Conservation (phyloP, 345 rosid genomes). For the Viola odorata region DNA sequence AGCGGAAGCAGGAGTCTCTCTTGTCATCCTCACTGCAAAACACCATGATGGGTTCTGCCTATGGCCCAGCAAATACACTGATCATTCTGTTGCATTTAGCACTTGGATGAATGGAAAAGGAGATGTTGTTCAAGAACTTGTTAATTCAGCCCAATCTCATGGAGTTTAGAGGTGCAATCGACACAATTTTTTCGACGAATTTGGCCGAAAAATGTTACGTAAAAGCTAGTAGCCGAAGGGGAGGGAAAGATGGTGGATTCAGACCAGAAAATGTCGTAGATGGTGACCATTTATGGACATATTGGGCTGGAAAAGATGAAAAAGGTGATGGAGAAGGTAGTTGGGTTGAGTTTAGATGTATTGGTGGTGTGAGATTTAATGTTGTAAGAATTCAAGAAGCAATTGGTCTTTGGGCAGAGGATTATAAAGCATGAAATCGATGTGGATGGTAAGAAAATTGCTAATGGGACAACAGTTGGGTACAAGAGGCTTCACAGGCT, state of each 20-base stretch:
- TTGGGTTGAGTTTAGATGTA: slow-evolving; percentile 44
- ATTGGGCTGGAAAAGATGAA: slow-evolving; percentile 48
- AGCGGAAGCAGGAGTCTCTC: slow-evolving; percentile 45
- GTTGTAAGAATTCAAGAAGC: slow-evolving; percentile 69
- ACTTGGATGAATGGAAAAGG: slow-evolving; percentile 57
- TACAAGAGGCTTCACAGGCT: slow-evolving; percentile 59
- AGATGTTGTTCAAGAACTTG: slow-evolving; percentile 57
- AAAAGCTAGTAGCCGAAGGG: slow-evolving; percentile 51
- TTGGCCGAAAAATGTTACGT: slow-evolving; percentile 36
- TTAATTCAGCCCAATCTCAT: slow-evolving; percentile 31
- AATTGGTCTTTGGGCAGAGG: slow-evolving; percentile 68
- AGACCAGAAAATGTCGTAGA: slow-evolving; percentile 59
- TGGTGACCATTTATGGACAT: slow-evolving; percentile 55
- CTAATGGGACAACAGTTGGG: slow-evolving; percentile 56
- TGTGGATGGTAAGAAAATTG: slow-evolving; percentile 47
- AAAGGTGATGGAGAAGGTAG: slow-evolving; percentile 8
- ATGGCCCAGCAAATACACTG: slow-evolving; percentile 67
- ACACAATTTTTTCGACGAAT: slow-evolving; percentile 44
- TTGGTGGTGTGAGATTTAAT: slow-evolving; percentile 40
- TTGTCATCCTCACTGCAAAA: slow-evolving; percentile 64
- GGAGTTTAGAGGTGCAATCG: slow-evolving; percentile 39
- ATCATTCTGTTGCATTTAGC: slow-evolving; percentile 52
- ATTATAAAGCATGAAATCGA: slow-evolving; percentile 42
- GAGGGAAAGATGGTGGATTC: slow-evolving; percentile 43
- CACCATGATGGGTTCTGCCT: slow-evolving; percentile 82